Evolutionary conservation across 805 yeast genomes (phyloP), one percentile per base, ranked within the genome.

Genomic region (Metschnikowia sp.): DNA sequence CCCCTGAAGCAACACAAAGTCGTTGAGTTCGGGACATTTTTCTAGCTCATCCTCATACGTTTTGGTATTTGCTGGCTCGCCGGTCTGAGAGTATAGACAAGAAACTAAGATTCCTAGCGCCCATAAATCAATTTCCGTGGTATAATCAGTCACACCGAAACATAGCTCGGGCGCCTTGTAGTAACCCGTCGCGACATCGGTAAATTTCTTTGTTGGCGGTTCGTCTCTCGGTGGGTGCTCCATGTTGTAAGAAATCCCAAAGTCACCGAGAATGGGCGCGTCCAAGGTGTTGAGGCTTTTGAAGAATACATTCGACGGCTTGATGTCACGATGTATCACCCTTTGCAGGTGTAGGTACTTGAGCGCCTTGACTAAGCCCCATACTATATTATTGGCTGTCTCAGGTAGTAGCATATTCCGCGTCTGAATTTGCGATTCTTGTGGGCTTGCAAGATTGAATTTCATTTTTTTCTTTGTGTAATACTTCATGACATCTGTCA

Each of bases 81-180:
- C 66, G 30, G 56, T 45, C 4, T 37, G 30, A 19, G 74, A 68
- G 52, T 76, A 75, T 30, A 88, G 53, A 39, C 76, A 61, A n/a
- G 83, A 78, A 41, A 83, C 55, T 2, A 86, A 57, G 10, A 88
- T 76, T 0, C 88, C 95, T 15, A 79, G 60, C 1, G 86, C 69
- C 96, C 96, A 88, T 12, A 86, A 69, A 56, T 88, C 96, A 8
- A 87, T 69, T 35, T 74, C 79, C 33, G 59, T 61, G 2, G 75
- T 66, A 58, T 88, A 88, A 49, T 72, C 69, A 1, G 69, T 51
- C n/a, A 77, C 64, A 0, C 88, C 86, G 42, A 86, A 75, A 36
- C 87, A 68, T 40, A 85, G 65, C 58, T 88, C 96, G 0, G 95
- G 92, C 0, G 94, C 83, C 50, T 85, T 82, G 64, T 79, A 88